These are phyloP conservation scores for Phylloporus scabripes DNA, from an alignment of 768 basidiomycete species.

Conservation along the genomic window DNA sequence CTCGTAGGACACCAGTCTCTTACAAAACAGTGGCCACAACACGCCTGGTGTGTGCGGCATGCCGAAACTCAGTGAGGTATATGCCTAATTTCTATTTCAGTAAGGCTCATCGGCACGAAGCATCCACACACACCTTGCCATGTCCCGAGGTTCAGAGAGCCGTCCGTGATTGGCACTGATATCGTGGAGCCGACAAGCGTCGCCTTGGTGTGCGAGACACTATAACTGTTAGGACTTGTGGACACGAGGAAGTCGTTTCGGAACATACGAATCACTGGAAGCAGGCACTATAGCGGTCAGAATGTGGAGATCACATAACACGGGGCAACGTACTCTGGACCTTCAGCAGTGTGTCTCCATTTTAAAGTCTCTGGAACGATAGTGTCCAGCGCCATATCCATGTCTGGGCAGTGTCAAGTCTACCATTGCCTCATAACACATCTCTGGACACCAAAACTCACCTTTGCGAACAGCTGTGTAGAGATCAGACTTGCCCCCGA, in stretches of 20 bases:
- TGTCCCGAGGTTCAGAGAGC: constrained; percentile 73
- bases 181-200: constrained; percentile 80
- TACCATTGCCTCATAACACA: constrained; percentile 26
- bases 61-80: constrained; percentile 83
- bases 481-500: constrained; percentile 6
- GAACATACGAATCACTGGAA: constrained; percentile 66
- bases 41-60: constrained; percentile 55
- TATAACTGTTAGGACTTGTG: constrained; percentile 24
- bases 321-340: constrained; percentile 60
- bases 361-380: constrained; percentile 80
- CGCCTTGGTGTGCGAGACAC: constrained; percentile 88
- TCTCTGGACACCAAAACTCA: constrained; percentile 14
- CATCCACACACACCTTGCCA: constrained; percentile 69
- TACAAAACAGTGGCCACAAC: constrained; percentile 82
- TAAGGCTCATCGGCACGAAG: background rate
- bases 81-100: constrained; percentile 46
- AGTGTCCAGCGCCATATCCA: constrained; percentile 90
- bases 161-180: constrained; percentile 78
- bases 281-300: background rate
- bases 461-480: constrained; percentile 41
- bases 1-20: constrained; percentile 16
- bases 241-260: background rate
- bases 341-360: constrained; percentile 90
- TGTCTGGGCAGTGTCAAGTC: constrained; percentile 49
- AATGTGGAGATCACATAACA: background rate